These are phyloP conservation scores for Kwoniella botswanensis DNA, from an alignment of 768 basidiomycete species.

Conservation along the genomic window DNA sequence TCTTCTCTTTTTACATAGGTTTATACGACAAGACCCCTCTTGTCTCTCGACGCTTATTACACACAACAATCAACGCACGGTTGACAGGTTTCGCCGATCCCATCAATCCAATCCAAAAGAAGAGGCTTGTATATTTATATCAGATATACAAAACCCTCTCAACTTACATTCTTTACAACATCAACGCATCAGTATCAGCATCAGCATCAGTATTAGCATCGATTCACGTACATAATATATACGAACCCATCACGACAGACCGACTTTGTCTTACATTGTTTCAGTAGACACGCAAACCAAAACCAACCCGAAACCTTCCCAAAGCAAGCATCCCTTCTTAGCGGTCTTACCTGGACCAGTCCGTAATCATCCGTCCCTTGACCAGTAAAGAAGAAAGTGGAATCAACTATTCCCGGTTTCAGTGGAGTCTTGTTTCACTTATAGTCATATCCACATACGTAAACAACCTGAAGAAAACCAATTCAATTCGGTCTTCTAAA, in stretches of 20 bases:
- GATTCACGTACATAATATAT: background rate
- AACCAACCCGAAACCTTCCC: slow-evolving; percentile 6
- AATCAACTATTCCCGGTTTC: background rate
- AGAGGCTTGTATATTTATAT: background rate
- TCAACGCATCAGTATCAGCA: slow-evolving; percentile 1
- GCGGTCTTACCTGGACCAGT: slow-evolving; percentile 2
- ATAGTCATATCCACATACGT: background rate
- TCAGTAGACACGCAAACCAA: background rate
- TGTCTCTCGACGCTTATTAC: background rate
- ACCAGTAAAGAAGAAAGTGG: background rate
- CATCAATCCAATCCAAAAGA: background rate
- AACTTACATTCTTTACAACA: slow-evolving; percentile 9
- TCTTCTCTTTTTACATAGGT: background rate
- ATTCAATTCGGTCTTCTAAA: background rate
- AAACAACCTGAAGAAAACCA: background rate
- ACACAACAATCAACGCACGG: background rate
- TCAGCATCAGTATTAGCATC: background rate
- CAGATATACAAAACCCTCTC: background rate
- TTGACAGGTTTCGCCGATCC: slow-evolving; percentile 11
- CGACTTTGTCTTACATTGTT: background rate
- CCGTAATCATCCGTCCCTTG: background rate
- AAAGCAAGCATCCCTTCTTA: background rate
- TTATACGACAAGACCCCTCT: background rate
- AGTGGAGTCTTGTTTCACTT: background rate
- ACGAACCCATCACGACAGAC: background rate